phyloP scores from a whole-genome alignment of 192 early-diverging fungal species.

The Phycomyces blakesleeanus region DNA sequence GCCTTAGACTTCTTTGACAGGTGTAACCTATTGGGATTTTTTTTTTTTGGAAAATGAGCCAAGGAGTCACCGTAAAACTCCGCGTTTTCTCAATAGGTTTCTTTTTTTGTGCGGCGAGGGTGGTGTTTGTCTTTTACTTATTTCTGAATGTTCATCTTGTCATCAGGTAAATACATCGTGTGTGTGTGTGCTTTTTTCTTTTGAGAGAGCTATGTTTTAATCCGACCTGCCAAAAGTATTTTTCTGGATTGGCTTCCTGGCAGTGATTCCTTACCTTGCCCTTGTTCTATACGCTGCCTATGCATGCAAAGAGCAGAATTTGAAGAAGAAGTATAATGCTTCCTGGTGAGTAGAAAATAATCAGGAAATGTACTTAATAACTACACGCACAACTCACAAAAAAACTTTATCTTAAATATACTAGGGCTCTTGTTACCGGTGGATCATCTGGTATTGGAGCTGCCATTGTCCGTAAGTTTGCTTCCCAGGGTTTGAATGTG shows the following conservation, averaged over 20 bases:
- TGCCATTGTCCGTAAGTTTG: constrained; percentile 48
- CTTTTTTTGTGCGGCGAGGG: background rate
- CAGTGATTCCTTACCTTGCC: constrained; percentile 35
- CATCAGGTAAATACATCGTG: background rate
- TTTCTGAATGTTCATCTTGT: background rate
- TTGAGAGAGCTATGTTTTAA: no score
- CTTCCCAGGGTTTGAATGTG: constrained; percentile 50
- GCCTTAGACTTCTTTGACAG: no score
- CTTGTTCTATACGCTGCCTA: constrained; percentile 36
- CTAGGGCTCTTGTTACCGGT: constrained; percentile 56
- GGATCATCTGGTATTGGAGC: constrained; percentile 57
- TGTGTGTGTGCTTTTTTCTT: no score
- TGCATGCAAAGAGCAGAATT: constrained; percentile 43
- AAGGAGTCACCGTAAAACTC: no score
- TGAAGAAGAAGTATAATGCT: constrained; percentile 54
- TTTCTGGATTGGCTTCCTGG: constrained; percentile 34
- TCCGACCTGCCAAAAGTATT: constrained; percentile 15
- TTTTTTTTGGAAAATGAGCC: no score
- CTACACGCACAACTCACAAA: background rate
- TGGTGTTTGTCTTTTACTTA: background rate
- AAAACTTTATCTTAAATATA: no score
- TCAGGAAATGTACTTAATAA: background rate
- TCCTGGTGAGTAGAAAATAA: constrained; percentile 32
- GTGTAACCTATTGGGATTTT: no score
- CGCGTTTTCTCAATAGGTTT: no score